Evolutionary conservation across 2,329 filamentous ascomycete genomes (phyloP), one percentile per base, ranked within the genome.

Genomic region (Talaromyces sp.): DNA sequence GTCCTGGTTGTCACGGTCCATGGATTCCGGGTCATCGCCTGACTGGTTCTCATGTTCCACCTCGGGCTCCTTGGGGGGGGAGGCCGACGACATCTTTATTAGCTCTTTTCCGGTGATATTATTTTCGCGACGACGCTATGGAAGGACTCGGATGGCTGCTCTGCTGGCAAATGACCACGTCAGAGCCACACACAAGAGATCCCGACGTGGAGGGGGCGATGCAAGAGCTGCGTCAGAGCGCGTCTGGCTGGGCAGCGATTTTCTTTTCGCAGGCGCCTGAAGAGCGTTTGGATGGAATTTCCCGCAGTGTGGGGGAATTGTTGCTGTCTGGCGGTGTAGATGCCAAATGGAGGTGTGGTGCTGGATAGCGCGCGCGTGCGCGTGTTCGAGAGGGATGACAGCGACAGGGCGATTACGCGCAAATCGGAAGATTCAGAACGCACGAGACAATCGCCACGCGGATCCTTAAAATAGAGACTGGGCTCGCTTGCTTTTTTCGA

Each of bases 41-140:
- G 92, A 96, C 84, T 91, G 90, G 86, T 86, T 89, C 86, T 86
- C 88, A 84, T 89, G 89, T 84, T 96, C 93, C 84, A 92, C 90
- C 83, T 96, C 86, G 73, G 81, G 80, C 74, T 89, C 91, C 85
- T 96, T 95, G 75, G 90, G 88, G 84, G 92, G 91, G 84, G 92
- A 91, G 86, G 89, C 92, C 86, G 91, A 90, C 84, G 93, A 96
- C 93, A 97, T 89, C 81, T 84, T 87, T 82, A n/a, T 91, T 90
- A 76, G 72, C 70, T 73, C 67, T 71, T 71, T 68, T 46, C 69
- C 63, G 68, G 67, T 68, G 67, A 69, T 71, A 70, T 68, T 70
- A 27, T 67, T 71, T 71, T 65, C 67, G n/a, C 19, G 10, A 50
- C 49, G 49, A 29, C 49, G 27, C 49, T 52, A 52, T 52, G 17